A percentile compares a stretch with the other conserved stretches of the same genome.
Evolutionary conservation across 1,139 yeast genomes (phyloP).

Genomic region (Magnusiomyces suaveolens): DNA sequence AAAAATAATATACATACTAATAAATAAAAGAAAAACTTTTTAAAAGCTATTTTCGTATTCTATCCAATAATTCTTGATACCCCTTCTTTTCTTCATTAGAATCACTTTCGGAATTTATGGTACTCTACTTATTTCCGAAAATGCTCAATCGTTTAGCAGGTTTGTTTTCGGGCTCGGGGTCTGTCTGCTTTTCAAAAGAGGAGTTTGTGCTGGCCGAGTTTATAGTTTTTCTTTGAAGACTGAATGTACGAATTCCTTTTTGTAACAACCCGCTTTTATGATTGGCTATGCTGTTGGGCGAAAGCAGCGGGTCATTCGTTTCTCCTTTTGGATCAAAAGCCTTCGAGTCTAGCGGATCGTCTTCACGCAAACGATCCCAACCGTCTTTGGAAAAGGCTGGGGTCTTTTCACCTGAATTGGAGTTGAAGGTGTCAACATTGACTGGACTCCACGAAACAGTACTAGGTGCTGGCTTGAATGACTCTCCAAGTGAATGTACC

Average conservation of each 20-base stretch:
- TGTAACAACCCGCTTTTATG: constrained; percentile 22
- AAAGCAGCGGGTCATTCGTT: neutral
- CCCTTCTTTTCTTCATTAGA: constrained; percentile 13
- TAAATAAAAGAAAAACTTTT: neutral
- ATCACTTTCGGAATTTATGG: constrained; percentile 1
- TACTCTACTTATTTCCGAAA: constrained; percentile 24
- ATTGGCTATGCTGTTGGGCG: constrained; percentile 4
- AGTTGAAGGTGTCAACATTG: neutral
- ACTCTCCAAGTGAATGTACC: constrained; percentile 13
- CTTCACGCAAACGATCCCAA: neutral
- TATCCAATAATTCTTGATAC: constrained; percentile 3
- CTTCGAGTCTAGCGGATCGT: neutral
- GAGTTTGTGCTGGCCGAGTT: constrained; percentile 8
- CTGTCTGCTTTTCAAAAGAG: constrained; percentile 8
- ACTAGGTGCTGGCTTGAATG: constrained; percentile 7
- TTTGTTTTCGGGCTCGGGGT: constrained; percentile 12
- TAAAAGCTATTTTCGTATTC: constrained; percentile 1
- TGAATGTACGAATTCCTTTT: constrained; percentile 27
- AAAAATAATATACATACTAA: neutral
- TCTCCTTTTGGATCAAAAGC: neutral
- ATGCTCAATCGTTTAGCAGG: constrained; percentile 27
- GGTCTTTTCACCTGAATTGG: neutral
- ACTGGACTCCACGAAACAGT: neutral
- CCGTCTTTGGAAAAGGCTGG: neutral
- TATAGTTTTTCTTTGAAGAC: constrained; percentile 9